Base-by-base conservation (phyloP, 2,329 filamentous ascomycete species). In the Massarina eburnea region DNA sequence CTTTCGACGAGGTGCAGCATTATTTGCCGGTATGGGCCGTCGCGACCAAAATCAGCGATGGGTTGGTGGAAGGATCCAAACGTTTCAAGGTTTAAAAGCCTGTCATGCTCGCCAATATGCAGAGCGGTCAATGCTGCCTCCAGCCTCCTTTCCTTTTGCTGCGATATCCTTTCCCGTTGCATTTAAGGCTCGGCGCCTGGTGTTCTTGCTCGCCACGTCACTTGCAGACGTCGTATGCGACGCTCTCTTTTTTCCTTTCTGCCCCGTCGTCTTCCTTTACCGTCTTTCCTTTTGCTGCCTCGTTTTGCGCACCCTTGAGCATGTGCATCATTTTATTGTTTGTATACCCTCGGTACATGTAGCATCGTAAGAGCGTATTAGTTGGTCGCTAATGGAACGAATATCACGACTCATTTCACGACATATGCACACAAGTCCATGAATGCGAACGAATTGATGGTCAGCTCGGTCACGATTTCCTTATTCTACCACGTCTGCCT, bases 1-100 rank as follows among this genome's bases (percentile, higher is more conserved):
- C 91, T 1, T 80, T 92, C 41, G 87, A 94, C 57, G 91, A 97
- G 71, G 77, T 89, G 39, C 75, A 80, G 56, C 80, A 84, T 65
- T 96, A 84, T 71, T 79, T 84, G 56, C 94, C 94, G 1, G 74
- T 77, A 4, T 99, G 94, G 94, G 83, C 84, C 6, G 84, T 85
- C 8, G 76, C 91, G 21, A 84, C 84, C 3, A 96, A 96, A 73
- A 72, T 82, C 52, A 77, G 77, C 20, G 86, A 91, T 71, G 91
- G 89, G 1, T 71, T 96, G 57, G 87, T 95, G 22, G 88, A 95
- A 67, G 91, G 88, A 18, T 84, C 78, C 62, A 91, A 87, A 75
- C 72, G 73, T 44, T 92, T 88, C 67, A 61, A 59, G 32, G 50
- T 64, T 32, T 66, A 50, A 63, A 48, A 42, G 39, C 46, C 42